phyloP scores from a whole-genome alignment of 768 basidiomycete species.

The Mycena floridula region DNA sequence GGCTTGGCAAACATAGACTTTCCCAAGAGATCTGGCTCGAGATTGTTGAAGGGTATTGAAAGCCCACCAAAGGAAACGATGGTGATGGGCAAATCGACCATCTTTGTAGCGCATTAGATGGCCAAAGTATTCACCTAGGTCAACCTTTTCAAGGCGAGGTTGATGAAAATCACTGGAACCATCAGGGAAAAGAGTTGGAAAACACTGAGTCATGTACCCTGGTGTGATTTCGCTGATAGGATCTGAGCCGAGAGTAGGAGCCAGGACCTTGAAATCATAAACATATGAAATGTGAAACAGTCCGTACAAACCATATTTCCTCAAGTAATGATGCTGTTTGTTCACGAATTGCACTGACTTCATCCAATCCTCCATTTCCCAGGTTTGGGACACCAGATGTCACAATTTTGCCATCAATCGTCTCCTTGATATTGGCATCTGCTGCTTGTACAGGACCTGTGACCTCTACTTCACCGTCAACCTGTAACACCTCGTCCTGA shows the following conservation, averaged over 20 bases:
- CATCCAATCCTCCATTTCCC: background rate
- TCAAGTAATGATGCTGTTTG: background rate
- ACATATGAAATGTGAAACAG: too few relatives aligned
- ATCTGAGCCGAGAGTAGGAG: background rate
- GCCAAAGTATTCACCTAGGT: background rate
- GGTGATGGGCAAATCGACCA: slow-evolving; percentile 7
- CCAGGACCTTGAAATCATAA: background rate
- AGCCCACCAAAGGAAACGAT: slow-evolving; percentile 9
- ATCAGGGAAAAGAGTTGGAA: slow-evolving; percentile 10
- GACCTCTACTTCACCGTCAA: background rate
- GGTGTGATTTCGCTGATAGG: slow-evolving; percentile 7
- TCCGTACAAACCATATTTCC: background rate
- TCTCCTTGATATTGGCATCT: background rate
- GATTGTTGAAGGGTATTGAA: slow-evolving; percentile 10
- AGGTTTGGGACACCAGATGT: slow-evolving; percentile 5
- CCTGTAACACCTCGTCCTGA: background rate
- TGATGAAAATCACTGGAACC: slow-evolving; percentile 5
- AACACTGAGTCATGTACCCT: slow-evolving; percentile 6
- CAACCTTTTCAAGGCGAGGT: slow-evolving; percentile 3
- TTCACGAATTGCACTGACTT: background rate
- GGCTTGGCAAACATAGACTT: slow-evolving; percentile 5
- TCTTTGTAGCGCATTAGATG: slow-evolving; percentile 9
- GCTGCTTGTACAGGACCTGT: slow-evolving; percentile 6
- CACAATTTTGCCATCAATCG: background rate
- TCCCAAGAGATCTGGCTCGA: slow-evolving; percentile 1